A percentile compares a stretch with the other conserved stretches of the same genome.
Conservation (phyloP, 1,284 basidiomycete genomes). For the Ganoderma leucocontextum region DNA sequence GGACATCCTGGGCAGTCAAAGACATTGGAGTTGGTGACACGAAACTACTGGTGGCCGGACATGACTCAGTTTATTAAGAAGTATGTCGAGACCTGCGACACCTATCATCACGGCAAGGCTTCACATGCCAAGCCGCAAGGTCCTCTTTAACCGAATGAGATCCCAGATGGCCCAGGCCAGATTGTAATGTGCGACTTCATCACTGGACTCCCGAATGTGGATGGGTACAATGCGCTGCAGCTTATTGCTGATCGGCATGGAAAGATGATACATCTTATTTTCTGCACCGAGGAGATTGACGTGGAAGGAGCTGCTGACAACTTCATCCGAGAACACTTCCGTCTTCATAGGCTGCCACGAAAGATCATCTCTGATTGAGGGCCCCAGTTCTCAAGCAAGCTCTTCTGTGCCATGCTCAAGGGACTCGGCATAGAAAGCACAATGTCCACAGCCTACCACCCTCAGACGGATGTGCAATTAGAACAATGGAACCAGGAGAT, state of each 20-base stretch:
- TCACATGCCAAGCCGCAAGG: slow-evolving; percentile 3
- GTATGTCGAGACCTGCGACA: slow-evolving; percentile 50
- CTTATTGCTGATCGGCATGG: slow-evolving; percentile 29
- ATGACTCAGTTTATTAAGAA: slow-evolving; percentile 41
- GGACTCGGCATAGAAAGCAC: slow-evolving; percentile 19
- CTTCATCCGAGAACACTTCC: slow-evolving; percentile 25
- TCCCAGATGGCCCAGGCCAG: slow-evolving; percentile 11
- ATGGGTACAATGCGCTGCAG: slow-evolving; percentile 36
- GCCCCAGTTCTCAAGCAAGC: slow-evolving; percentile 41
- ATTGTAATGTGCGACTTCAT: slow-evolving; percentile 48
- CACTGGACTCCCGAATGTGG: slow-evolving; percentile 38
- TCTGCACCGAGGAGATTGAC: slow-evolving; percentile 17
- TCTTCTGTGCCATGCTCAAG: slow-evolving; percentile 16
- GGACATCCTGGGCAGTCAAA: slow-evolving; percentile 8
- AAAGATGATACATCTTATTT: slow-evolving; percentile 16
- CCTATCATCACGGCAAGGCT: slow-evolving; percentile 49
- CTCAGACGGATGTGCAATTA: slow-evolving; percentile 43
- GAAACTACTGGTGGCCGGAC: slow-evolving; percentile 2
- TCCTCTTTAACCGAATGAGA: slow-evolving; percentile 21
- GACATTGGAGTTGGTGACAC: slow-evolving; percentile 1
- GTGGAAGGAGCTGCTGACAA: slow-evolving; percentile 16
- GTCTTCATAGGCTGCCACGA: slow-evolving; percentile 40
- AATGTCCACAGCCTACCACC: slow-evolving; percentile 39
- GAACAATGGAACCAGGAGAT: slow-evolving; percentile 43
- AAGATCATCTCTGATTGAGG: slow-evolving; percentile 48